Evolutionary conservation across 2,329 filamentous ascomycete genomes (phyloP), one percentile per base, ranked within the genome.

Genomic region (Aureobasidium namibiae): DNA sequence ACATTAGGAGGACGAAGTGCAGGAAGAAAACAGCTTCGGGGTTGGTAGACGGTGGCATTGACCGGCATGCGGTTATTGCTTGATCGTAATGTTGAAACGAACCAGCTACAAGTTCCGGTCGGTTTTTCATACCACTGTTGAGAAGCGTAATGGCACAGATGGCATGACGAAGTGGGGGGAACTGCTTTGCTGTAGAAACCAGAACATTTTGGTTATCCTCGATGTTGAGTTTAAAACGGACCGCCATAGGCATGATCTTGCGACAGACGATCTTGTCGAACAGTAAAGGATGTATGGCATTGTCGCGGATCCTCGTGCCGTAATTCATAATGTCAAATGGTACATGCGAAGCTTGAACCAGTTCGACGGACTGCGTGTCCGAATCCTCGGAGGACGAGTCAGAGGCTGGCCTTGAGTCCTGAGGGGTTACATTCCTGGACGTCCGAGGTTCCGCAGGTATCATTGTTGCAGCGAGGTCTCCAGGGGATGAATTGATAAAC

Each of bases 11-110:
- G n/a, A 58, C 6, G 16, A 58, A 58, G 23, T 58, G 56, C 14
- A 58, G 9, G 33, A 45, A 58, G 24, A 58, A 58, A 1, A 58
- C 42, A 29, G 42, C 31, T 21, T 58, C 56, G 1, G 33, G n/a
- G 16, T 39, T 42, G 6, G 36, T 34, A n/a, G 34, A 45, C 23
- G 31, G 76, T 2, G 76, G 75, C 11, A 78, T 73, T 53, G 44
- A 42, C 1, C 49, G 61, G 26, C 67, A 63, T 1, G 56, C 44
- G 7, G 56, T 48, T 18, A 58, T 58, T 4, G 56, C 56, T 33
- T 24, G 56, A n/a, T 58, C 56, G n/a, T 58, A 58, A 23, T 58
- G 56, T 11, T 48, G 56, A 7, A 58, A 58, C 0, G 56, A 45
- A 4, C 56, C 56, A 21, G 56, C 44, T 31, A 58, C 70, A 8